Conservation (phyloP, 345 rosid genomes). For the Populus nigra region DNA sequence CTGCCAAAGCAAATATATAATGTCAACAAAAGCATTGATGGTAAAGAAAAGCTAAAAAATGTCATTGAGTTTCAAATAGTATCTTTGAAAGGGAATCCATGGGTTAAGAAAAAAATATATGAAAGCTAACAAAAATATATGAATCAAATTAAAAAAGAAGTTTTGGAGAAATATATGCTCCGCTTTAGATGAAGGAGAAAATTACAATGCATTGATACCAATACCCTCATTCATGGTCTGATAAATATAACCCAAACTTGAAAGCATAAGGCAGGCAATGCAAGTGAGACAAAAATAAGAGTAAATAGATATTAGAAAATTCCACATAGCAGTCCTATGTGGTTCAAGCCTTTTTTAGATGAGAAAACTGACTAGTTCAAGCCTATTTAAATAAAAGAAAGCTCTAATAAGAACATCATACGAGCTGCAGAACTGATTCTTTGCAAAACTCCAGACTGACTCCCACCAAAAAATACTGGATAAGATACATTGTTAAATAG, state of each 20-base stretch:
- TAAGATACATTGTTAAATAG: constrained; percentile 46
- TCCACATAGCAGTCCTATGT: not conserved
- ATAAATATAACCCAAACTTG: not conserved
- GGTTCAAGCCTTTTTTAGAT: not conserved
- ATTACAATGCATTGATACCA: not conserved
- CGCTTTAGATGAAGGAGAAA: not conserved
- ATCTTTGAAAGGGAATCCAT: not conserved
- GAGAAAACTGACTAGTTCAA: constrained; percentile 4
- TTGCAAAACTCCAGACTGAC: constrained; percentile 73
- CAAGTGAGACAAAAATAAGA: not conserved
- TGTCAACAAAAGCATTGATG: constrained; percentile 11
- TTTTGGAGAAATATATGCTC: not conserved
- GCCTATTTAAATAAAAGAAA: constrained; percentile 3
- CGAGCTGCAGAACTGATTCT: constrained; percentile 94
- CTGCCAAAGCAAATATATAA: constrained; percentile 56
- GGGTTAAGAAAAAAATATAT: not conserved
- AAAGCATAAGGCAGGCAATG: not conserved
- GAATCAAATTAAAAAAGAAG: not conserved
- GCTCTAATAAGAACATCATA: constrained; percentile 31
- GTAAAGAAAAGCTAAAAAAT: not conserved
- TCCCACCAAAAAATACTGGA: constrained; percentile 51
- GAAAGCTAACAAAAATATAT: not conserved
- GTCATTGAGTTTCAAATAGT: not conserved
- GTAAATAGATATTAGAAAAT: not conserved
- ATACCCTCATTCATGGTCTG: not conserved